A percentile compares a stretch with the other conserved stretches of the same genome.
Conservation (phyloP, 2,329 filamentous ascomycete genomes). For the Aspergillus oerlinghausenensis region DNA sequence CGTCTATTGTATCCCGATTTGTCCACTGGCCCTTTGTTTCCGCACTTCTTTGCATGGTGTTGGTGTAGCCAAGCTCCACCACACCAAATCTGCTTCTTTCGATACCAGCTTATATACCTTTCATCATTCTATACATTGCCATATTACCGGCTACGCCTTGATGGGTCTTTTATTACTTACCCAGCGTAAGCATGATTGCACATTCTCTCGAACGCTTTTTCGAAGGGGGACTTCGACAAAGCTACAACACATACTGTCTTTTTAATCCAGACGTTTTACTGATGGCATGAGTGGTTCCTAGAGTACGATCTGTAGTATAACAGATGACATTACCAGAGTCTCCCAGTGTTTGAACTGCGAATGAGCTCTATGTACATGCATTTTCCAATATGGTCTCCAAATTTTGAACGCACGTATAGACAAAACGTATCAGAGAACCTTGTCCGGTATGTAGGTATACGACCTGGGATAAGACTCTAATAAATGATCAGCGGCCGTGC, state of each 20-base stretch:
- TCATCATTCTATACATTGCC: background rate
- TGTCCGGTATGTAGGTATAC: conserved; percentile 36
- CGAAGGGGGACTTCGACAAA: background rate
- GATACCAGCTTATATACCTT: background rate
- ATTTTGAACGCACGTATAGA: background rate
- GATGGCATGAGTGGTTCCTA: background rate
- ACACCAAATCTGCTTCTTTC: background rate
- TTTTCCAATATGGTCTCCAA: conserved; percentile 5
- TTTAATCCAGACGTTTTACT: background rate
- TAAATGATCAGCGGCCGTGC: background rate
- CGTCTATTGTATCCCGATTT: conserved; percentile 4
- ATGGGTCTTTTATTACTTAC: background rate
- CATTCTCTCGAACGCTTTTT: background rate
- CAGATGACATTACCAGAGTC: background rate
- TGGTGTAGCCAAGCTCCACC: conserved; percentile 3
- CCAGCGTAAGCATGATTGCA: background rate
- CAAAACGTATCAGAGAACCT: conserved; percentile 12
- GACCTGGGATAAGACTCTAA: conserved; percentile 42
- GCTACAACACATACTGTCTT: background rate
- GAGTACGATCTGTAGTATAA: background rate
- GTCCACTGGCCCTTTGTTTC: conserved; percentile 14
- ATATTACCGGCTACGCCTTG: background rate
- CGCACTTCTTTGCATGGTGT: conserved; percentile 10
- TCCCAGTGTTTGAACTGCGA: background rate
- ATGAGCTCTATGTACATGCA: background rate